Conservation (phyloP, 305 asterid genomes). For the Striga hermonthica region DNA sequence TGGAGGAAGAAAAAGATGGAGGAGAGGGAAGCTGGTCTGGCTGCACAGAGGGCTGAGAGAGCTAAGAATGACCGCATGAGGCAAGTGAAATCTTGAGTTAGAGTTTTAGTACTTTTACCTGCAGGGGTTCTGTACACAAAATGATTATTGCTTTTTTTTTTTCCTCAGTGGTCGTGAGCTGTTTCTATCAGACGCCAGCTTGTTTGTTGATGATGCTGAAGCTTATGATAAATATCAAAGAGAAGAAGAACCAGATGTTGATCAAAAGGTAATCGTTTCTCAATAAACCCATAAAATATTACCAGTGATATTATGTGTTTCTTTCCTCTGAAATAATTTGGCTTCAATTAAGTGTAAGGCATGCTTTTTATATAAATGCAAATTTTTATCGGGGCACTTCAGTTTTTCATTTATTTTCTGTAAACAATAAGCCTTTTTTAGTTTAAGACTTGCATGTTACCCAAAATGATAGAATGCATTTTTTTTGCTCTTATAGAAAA, state of each 20-base stretch:
- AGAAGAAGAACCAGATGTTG: conserved; percentile 49
- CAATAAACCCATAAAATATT: conserved; percentile 20
- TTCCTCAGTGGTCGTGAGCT: conserved; percentile 91
- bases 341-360: background rate
- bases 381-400: no score
- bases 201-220: conserved; percentile 87
- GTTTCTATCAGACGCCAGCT: conserved; percentile 76
- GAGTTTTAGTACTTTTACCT: conserved; percentile 19
- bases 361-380: no score
- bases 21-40: conserved; percentile 76
- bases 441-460: no score
- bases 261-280: conserved; percentile 44
- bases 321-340: conserved; percentile 17
- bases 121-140: conserved; percentile 25
- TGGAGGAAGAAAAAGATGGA: conserved; percentile 84
- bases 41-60: conserved; percentile 83
- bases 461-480: no score
- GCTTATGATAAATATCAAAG: conserved; percentile 81
- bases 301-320: conserved; percentile 19
- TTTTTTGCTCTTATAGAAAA: no score
- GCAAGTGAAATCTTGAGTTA: conserved; percentile 36
- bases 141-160: conserved; percentile 26
- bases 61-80: conserved; percentile 98
- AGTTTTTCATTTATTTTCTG: no score
- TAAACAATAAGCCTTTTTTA: no score